phyloP scores from a whole-genome alignment of 2,329 filamentous ascomycete genomes.

The Aspergillus japonicus region DNA sequence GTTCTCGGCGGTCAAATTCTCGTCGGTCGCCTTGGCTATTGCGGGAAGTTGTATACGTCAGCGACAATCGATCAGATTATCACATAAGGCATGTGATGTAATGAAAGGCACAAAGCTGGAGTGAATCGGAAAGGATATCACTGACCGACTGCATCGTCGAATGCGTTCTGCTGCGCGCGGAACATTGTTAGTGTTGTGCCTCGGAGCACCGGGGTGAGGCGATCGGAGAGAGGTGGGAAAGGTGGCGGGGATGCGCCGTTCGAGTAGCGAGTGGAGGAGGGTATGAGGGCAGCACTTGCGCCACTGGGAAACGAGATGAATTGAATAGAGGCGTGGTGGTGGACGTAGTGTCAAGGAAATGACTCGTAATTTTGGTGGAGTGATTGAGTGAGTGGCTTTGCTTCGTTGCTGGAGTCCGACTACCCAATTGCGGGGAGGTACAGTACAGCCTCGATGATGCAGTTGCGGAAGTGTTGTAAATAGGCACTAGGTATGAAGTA shows the following conservation, averaged over 20 bases:
- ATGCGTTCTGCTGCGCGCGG: slow-evolving; percentile 64
- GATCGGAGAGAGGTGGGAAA: neutral
- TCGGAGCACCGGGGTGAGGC: slow-evolving; percentile 1
- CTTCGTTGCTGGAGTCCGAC: neutral
- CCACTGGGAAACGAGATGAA: neutral
- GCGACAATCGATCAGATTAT: slow-evolving; percentile 5
- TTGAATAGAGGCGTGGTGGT: neutral
- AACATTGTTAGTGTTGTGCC: slow-evolving; percentile 48
- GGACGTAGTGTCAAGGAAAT: neutral
- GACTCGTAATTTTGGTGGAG: neutral
- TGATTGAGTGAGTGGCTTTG: neutral
- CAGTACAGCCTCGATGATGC: neutral
- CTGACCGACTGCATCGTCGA: slow-evolving; percentile 69
- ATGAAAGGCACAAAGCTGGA: too few relatives aligned
- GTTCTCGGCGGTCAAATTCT: slow-evolving; percentile 88
- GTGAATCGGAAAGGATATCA: slow-evolving; percentile 11
- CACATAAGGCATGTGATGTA: too few relatives aligned
- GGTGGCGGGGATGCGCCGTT: neutral
- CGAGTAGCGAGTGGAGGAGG: neutral
- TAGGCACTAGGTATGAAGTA: neutral
- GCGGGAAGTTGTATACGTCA: slow-evolving; percentile 25
- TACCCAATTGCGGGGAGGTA: neutral
- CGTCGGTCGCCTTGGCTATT: slow-evolving; percentile 82
- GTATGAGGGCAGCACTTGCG: neutral
- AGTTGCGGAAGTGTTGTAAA: neutral